Base-by-base conservation (phyloP, 176 grass and related monocot genomes). In the Rhynchospora tenuis region DNA sequence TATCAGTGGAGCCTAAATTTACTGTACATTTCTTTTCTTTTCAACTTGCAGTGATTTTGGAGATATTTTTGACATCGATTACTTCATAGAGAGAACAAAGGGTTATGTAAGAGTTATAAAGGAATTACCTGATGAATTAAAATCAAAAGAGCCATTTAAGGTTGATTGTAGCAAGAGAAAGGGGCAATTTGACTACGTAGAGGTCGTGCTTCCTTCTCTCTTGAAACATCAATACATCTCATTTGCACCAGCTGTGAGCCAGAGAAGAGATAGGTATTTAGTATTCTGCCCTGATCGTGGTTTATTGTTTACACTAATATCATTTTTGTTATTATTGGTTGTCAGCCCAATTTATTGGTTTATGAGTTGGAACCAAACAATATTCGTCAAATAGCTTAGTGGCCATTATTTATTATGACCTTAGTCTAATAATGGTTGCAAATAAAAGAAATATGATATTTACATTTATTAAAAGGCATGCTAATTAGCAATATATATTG, bases 181-280 rank as follows among this genome's bases (percentile, higher is more conserved):
- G 87, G 93, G 93, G 16, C 88, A 86, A 55, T 95, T 92, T 86
- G 96, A 95, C 85, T 99, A 95, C 59, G 83, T 92, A 5, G 96
- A 95, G 59, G 43, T 48, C 4, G 93, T 93, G 42, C 86, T 99
- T 80, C 96, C 86, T 14, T 85, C 60, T 86, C 89, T 99, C 20
- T 84, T 99, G 80, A 62, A 95, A 65, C 91, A 95, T 88, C 84
- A 17, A 11, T 99, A 90, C 64, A 89, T 99, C 83, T 99, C 96
- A 75, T 56, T 95, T 46, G 88, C 91, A 72, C 96, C 93, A 31
- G 83, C 96, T 70, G 88, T 95, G 80, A 90, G 81, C 87, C 93
- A 99, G 88, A 93, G 93, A 85, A 93, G 91, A 88, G 96, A 99
- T 86, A 95, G 93, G 96, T 99, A 95, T 50, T 85, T 24, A 7